A percentile compares a stretch with the other conserved stretches of the same genome.
These are phyloP conservation scores for Cytospora schulzeri DNA, from an alignment of 2,329 filamentous ascomycete genomes.

Conservation along the genomic window DNA sequence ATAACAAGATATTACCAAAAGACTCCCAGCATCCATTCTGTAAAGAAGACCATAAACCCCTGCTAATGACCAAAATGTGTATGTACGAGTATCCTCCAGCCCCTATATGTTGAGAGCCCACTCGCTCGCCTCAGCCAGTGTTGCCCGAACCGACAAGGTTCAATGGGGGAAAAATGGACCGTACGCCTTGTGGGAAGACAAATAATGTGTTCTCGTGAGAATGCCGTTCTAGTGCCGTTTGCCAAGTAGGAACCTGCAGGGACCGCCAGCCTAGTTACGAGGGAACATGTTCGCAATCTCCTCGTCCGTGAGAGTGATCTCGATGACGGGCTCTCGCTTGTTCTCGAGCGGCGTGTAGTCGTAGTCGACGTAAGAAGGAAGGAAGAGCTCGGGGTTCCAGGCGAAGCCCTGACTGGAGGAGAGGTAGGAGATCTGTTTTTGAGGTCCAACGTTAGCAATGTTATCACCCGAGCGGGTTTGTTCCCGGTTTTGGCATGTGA, in stretches of 20 bases:
- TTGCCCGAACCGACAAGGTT: neutral
- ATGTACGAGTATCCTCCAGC: conserved; percentile 16
- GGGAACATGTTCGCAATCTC: conserved; percentile 71
- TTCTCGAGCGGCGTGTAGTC: conserved; percentile 76
- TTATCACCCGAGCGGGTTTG: neutral
- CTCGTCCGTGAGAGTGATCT: conserved; percentile 77
- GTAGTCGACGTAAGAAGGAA: conserved; percentile 75
- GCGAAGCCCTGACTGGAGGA: conserved; percentile 79
- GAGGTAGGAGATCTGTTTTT: conserved; percentile 72
- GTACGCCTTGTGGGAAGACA: conserved; percentile 15
- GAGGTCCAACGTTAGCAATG: conserved; percentile 30
- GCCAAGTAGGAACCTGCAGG: neutral
- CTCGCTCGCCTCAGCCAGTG: conserved; percentile 12
- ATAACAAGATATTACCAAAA: conserved; percentile 21
- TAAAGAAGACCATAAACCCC: conserved; percentile 17
- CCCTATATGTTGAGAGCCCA: conserved; percentile 5
- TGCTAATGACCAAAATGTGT: conserved; percentile 11
- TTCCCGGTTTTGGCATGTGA: neutral
- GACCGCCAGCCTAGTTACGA: conserved; percentile 40
- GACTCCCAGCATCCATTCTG: conserved; percentile 21
- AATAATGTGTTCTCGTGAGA: conserved; percentile 26
- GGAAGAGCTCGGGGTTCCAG: conserved; percentile 85
- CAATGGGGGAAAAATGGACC: conserved; percentile 8
- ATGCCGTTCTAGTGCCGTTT: conserved; percentile 18
- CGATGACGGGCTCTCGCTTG: conserved; percentile 74